Conservation (phyloP, 306 rosid species). For the Elaeagnus macrophylla region DNA sequence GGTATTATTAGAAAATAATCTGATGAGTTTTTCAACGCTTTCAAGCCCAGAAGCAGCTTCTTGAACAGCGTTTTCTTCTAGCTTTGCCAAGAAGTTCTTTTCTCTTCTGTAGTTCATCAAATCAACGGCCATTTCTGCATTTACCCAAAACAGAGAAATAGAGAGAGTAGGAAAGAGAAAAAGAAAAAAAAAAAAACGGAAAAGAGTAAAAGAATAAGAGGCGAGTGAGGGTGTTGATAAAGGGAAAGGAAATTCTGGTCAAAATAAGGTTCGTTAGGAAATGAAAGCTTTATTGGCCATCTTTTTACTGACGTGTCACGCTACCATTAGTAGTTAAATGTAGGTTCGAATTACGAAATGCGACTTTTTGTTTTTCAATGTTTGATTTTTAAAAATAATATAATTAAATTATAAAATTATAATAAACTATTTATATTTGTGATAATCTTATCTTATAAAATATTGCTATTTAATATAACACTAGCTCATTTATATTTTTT, state of each 20-base stretch:
- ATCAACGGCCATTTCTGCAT: constrained; percentile 60
- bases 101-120: constrained; percentile 37
- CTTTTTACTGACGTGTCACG: constrained; percentile 50
- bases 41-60: constrained; percentile 80
- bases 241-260: constrained; percentile 28
- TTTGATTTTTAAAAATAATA: too few species aligned
- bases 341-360: constrained; percentile 22
- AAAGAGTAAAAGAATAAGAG: constrained; percentile 4
- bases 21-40: constrained; percentile 51
- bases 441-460: too few species aligned
- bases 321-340: constrained; percentile 34
- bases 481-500: too few species aligned
- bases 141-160: background rate
- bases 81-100: constrained; percentile 22
- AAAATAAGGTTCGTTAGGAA: constrained; percentile 28
- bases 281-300: constrained; percentile 24
- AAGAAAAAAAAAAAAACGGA: background rate
- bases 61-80: constrained; percentile 52
- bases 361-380: too few species aligned
- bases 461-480: too few species aligned
- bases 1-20: constrained; percentile 23
- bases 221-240: constrained; percentile 21
- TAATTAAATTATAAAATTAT: too few species aligned
- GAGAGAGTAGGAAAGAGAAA: too few species aligned
- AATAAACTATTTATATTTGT: too few species aligned